Base-by-base conservation (phyloP, 176 grass and related monocot species). In the Aegilops umbellulata region DNA sequence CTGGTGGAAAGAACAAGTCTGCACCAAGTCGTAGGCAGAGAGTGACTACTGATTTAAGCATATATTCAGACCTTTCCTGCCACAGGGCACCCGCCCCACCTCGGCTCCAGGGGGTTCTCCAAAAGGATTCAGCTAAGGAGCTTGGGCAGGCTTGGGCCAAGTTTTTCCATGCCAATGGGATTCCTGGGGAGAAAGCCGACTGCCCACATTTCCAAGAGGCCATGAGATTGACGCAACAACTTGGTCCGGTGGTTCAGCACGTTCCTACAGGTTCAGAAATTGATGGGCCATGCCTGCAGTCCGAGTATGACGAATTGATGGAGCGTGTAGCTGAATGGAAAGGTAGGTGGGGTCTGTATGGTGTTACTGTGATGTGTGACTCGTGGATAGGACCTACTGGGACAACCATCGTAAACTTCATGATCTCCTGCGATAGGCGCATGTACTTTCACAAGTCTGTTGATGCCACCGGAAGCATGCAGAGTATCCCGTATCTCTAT, bases 391-490 rank as follows among this genome's bases (percentile, higher is more conserved):
- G 32, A 8, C 65, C 63, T 31, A 49, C 79, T 3, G 41, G 26
- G 62, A 51, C 41, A 42, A 23, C 3, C 26, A 81, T 81, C 7
- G 20, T 81, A 0, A 81, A 66, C 19, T 80, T 66, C 71, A 80
- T 66, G 61, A 8, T 80, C 38, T 49, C 10, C 41, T 66, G 78
- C 17, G 19, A 80, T 8, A 26, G 61, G 3, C 39, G 39, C 4
- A 80, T 80, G 78, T 66, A 15, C 78, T 80, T 80, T 19, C 78
- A 80, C 38, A 80, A 80, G 10, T 80, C 78, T 24, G n/a, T 82
- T 2, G 8, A 82, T 6, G 31, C 65, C 49, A 82, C 80, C 0
- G 8, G 47, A 12, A 4, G 13, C 16, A 16, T 57, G 17, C 46
- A 69, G 9, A 70, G 19, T 70, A 0, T 23, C 1, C 22, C 51